Base-by-base conservation (phyloP, 140 eudicot genomes). In the Senecio squalidus region DNA sequence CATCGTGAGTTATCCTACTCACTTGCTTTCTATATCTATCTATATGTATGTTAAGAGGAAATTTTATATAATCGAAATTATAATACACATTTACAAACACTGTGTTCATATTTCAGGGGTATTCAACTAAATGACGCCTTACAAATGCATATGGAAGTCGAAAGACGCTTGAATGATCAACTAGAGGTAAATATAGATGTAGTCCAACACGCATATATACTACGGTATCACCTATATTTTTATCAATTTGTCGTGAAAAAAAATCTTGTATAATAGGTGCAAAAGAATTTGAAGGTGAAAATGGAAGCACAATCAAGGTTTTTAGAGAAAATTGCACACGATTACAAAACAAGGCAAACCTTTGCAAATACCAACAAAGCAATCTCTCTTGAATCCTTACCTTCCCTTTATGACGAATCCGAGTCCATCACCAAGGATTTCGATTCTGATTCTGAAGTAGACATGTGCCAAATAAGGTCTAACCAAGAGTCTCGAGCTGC, bases 251-350 rank as follows among this genome's bases (percentile, higher is more conserved):
- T n/a, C n/a, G n/a, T n/a, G n/a, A n/a, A n/a, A n/a, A n/a, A n/a
- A n/a, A n/a, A n/a, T 31, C 38, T 31, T 31, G n/a, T 34, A 17
- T 46, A 46, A 46, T 63, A 83, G 86, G 93, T 83, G 38, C 87
- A 80, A 52, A 76, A 69, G 54, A 83, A 58, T 70, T 45, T 83
- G 69, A 83, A 80, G 75, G 70, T 80, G 50, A 83, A 80, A 74
- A 70, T 80, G 31, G 84, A 80, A 74, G 93, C 93, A 36, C 87
- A 83, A 55, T 74, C 77, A 67, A 76, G 93, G 59, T 83, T 79
- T 58, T 52, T 83, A 4, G 73, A 76, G 75, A 70, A 67, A 39
- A 73, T 83, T 4, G 75, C 80, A 16, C 77, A 73, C 44, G 93
- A 83, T 44, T 67, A 50, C 48, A 80, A 71, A 69, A 60, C 60